Evolutionary conservation across 495 filamentous ascomycete species (phyloP).

Genomic region (Penicillium cosmopolitanum): DNA sequence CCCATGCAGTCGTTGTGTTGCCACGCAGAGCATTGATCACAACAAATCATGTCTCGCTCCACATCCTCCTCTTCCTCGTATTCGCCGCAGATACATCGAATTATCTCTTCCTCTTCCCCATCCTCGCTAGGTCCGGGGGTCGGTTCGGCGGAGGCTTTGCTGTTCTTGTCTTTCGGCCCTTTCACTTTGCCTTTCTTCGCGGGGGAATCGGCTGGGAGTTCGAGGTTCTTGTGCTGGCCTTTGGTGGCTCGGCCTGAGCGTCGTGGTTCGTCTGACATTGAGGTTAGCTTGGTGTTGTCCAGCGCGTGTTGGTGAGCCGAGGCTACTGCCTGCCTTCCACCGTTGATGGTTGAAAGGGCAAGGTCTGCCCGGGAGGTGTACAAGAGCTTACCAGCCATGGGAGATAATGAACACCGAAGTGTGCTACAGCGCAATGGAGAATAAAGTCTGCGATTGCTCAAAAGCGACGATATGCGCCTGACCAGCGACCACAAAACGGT

Average conservation of each 20-base stretch:
- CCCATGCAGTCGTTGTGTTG: constrained; percentile 97
- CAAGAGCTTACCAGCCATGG: constrained; percentile 54
- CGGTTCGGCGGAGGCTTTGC: constrained; percentile 52
- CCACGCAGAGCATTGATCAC: constrained; percentile 89
- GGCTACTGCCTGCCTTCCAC: constrained; percentile 12
- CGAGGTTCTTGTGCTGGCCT: constrained; percentile 88
- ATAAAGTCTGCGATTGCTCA: constrained; percentile 23
- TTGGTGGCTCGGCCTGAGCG: constrained; percentile 95
- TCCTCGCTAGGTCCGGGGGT: constrained; percentile 63
- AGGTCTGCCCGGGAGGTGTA: constrained; percentile 29
- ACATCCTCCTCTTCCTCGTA: constrained; percentile 81
- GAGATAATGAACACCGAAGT: constrained; percentile 27
- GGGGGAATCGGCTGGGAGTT: constrained; percentile 61
- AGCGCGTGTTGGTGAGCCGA: neutral
- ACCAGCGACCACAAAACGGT: constrained; percentile 36
- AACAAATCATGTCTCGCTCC: constrained; percentile 84
- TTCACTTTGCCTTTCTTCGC: constrained; percentile 66
- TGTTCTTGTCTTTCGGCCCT: constrained; percentile 55
- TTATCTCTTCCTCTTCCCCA: constrained; percentile 71
- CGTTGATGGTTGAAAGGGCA: constrained; percentile 7
- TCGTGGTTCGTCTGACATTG: constrained; percentile 74
- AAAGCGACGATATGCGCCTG: constrained; percentile 27
- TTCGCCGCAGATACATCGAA: constrained; percentile 92
- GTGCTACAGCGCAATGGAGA: constrained; percentile 45
- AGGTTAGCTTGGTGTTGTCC: constrained; percentile 38